phyloP scores from a whole-genome alignment of 768 basidiomycete genomes.

The Pulveroboletus sp. region DNA sequence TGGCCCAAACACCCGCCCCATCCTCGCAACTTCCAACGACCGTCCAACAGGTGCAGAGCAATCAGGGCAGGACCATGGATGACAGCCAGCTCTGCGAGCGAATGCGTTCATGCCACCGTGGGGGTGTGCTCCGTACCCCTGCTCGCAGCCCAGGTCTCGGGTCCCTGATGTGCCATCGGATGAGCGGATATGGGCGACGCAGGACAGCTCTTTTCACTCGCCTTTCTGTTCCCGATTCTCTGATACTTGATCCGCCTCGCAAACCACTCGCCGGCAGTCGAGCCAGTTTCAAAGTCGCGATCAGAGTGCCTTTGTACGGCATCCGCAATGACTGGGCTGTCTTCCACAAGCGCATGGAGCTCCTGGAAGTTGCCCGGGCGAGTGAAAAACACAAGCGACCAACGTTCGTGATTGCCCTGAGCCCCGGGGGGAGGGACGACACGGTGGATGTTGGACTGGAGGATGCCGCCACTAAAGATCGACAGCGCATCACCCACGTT shows the following conservation, averaged over 20 bases:
- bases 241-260: conserved; percentile 37
- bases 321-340: conserved; percentile 47
- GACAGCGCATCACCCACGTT: conserved; percentile 60
- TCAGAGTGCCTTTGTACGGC: conserved; percentile 35
- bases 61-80: no score
- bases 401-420: conserved; percentile 50
- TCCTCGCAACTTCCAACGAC: no score
- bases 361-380: conserved; percentile 51
- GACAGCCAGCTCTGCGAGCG: no score
- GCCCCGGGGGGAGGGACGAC: conserved; percentile 58
- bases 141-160: conserved; percentile 29
- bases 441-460: conserved; percentile 60
- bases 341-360: conserved; percentile 48
- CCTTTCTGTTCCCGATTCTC: conserved; percentile 39
- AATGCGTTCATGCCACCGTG: conserved; percentile 7
- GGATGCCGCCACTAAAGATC: conserved; percentile 59
- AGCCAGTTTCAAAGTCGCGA: conserved; percentile 32
- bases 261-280: conserved; percentile 41
- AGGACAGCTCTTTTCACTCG: conserved; percentile 13
- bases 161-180: conserved; percentile 16
- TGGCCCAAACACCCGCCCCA: no score
- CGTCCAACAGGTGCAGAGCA: no score
- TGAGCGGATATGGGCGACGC: not conserved
- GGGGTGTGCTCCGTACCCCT: conserved; percentile 29
- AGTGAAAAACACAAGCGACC: conserved; percentile 67